phyloP scores from a whole-genome alignment of 2,329 filamentous ascomycete genomes.

The Metarhizium sp. region DNA sequence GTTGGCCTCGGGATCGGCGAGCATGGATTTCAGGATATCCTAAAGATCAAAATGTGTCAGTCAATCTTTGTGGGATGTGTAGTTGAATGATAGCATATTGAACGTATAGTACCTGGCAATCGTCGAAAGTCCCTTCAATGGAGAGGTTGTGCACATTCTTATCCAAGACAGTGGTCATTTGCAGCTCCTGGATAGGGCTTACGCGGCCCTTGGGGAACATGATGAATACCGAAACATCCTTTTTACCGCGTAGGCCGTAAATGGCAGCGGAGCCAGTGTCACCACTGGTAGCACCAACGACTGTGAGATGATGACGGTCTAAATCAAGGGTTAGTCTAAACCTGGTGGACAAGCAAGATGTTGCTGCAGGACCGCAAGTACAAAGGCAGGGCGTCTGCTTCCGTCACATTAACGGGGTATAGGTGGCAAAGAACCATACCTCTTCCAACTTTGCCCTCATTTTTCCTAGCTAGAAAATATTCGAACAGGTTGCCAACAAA shows the following conservation, averaged over 20 bases:
- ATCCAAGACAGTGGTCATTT: conserved; percentile 93
- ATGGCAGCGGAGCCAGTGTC: conserved; percentile 93
- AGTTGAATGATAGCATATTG: neutral
- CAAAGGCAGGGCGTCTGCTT: neutral
- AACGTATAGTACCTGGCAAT: conserved; percentile 61
- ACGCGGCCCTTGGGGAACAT: conserved; percentile 86
- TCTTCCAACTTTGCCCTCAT: conserved; percentile 55
- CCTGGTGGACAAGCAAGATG: neutral
- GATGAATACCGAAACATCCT: conserved; percentile 95
- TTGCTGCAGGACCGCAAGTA: neutral
- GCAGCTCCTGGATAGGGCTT: conserved; percentile 84
- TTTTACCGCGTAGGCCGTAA: conserved; percentile 88
- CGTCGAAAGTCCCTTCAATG: conserved; percentile 86
- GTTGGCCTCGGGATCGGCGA: conserved; percentile 80
- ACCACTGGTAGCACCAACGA: conserved; percentile 78
- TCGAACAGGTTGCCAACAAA: conserved; percentile 95
- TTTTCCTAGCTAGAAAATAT: conserved; percentile 71
- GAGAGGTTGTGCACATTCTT: conserved; percentile 87
- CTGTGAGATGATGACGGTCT: conserved; percentile 71
- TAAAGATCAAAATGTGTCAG: conserved; percentile 43
- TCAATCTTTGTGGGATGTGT: conserved; percentile 49
- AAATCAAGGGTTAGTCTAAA: conserved; percentile 17
- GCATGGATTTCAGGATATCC: conserved; percentile 91
- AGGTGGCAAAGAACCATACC: conserved; percentile 23
- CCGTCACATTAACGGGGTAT: neutral